A percentile compares a stretch with the other conserved stretches of the same genome.
Conservation (phyloP, 139 green algal species). For the Chlamydomonas asymmetrica region DNA sequence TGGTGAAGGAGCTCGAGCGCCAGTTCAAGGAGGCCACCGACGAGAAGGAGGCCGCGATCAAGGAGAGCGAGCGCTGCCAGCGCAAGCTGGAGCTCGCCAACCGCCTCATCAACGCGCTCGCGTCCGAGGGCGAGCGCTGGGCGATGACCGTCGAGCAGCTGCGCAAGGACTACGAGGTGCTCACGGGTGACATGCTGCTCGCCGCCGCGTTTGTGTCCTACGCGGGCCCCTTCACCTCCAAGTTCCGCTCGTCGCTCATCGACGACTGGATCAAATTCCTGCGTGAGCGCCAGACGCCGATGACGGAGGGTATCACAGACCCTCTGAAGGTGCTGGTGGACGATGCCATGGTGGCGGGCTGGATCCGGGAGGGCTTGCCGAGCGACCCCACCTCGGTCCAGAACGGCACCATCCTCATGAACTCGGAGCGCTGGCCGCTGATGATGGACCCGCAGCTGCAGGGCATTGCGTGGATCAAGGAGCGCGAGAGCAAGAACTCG, state of each 20-base stretch:
- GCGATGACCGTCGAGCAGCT: slow-evolving; percentile 73
- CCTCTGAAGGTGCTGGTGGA: slow-evolving; percentile 81
- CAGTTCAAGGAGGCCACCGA: slow-evolving; percentile 76
- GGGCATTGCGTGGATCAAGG: slow-evolving; percentile 88
- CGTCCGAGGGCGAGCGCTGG: slow-evolving; percentile 81
- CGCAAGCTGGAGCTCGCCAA: slow-evolving; percentile 83
- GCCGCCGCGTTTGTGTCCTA: slow-evolving; percentile 75
- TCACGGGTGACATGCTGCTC: slow-evolving; percentile 75
- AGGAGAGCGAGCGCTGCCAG: slow-evolving; percentile 72
- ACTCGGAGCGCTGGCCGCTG: slow-evolving; percentile 81
- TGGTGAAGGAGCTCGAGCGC: slow-evolving; percentile 75
- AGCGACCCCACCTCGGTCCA: slow-evolving; percentile 75
- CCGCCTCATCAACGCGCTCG: slow-evolving; percentile 84
- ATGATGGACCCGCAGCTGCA: slow-evolving; percentile 91
- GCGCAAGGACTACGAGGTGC: slow-evolving; percentile 71
- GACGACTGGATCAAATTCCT: slow-evolving; percentile 77
- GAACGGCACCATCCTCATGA: slow-evolving; percentile 82
- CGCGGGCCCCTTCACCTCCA: slow-evolving; percentile 75
- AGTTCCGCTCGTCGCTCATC: slow-evolving; percentile 69
- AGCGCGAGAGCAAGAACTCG: slow-evolving; percentile 80
- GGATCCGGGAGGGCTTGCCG: slow-evolving; percentile 75
- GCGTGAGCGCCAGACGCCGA: slow-evolving; percentile 63
- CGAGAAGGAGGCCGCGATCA: slow-evolving; percentile 86
- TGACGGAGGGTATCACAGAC: slow-evolving; percentile 78
- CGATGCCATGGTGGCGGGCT: slow-evolving; percentile 73